Percentiles rank a stretch among this genome's conserved stretches.
phyloP scores from a whole-genome alignment of 2,329 filamentous ascomycete species.

The Hortaea sp. region DNA sequence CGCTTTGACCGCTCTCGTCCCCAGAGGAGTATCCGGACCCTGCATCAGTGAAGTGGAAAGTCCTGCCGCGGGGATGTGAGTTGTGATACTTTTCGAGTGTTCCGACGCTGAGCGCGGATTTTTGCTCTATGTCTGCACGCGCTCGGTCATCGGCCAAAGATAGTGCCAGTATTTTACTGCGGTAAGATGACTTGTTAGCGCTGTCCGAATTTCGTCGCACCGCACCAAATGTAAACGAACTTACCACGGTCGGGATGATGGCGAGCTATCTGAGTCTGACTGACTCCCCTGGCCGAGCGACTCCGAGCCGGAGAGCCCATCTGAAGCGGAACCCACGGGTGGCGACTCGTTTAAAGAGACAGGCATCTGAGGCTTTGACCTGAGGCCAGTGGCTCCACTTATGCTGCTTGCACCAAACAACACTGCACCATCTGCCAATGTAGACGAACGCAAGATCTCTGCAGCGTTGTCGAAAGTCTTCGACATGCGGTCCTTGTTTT shows the following conservation, averaged over 20 bases:
- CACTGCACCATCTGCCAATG: slow-evolving; percentile 19
- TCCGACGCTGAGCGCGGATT: slow-evolving; percentile 12
- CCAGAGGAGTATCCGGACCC: slow-evolving; percentile 14
- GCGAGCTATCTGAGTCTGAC: slow-evolving; percentile 15
- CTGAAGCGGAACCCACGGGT: slow-evolving; percentile 11
- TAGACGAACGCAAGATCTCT: slow-evolving; percentile 19
- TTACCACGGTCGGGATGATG: slow-evolving; percentile 1
- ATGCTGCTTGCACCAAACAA: slow-evolving; percentile 17
- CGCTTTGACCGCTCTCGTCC: slow-evolving; percentile 15
- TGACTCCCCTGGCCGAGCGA: neutral
- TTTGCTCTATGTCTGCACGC: slow-evolving; percentile 13
- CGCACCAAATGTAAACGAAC: neutral
- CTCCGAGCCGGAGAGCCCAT: slow-evolving; percentile 1
- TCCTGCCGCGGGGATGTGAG: slow-evolving; percentile 17
- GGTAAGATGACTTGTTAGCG: slow-evolving; percentile 6
- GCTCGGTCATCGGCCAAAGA: slow-evolving; percentile 14
- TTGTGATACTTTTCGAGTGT: slow-evolving; percentile 21
- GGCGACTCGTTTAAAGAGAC: neutral
- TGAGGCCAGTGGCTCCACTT: neutral
- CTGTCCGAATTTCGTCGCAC: neutral
- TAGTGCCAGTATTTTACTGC: slow-evolving; percentile 13
- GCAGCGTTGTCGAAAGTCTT: slow-evolving; percentile 16
- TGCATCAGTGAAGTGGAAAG: slow-evolving; percentile 18
- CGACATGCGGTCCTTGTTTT: slow-evolving; percentile 10
- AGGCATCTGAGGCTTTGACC: neutral